phyloP scores from a whole-genome alignment of 148 eudicot genomes.

The Diospyros kaki region DNA sequence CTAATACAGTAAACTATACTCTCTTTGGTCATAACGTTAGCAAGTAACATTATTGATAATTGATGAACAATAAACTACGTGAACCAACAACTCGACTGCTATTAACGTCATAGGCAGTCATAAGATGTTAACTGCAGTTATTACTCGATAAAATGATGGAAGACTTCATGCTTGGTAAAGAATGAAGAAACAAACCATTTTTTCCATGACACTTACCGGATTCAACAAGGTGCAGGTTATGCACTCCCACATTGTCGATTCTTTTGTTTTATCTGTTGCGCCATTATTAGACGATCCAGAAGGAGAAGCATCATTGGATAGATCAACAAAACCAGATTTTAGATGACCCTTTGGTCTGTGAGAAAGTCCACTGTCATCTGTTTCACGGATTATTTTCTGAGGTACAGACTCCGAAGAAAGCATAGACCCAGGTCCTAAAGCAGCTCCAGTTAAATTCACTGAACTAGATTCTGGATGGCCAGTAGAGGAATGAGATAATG shows the following conservation, averaged over 20 bases:
- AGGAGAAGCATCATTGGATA: slow-evolving; percentile 23
- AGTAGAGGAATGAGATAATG: slow-evolving; percentile 13
- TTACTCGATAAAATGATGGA: background rate
- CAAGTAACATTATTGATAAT: background rate
- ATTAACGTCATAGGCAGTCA: no score
- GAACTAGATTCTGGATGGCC: slow-evolving; percentile 8
- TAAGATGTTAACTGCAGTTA: background rate
- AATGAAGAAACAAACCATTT: background rate
- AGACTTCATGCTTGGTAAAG: background rate
- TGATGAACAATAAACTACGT: background rate
- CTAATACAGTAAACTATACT: background rate
- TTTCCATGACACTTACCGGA: slow-evolving; percentile 46
- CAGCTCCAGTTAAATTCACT: slow-evolving; percentile 22
- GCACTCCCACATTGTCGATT: slow-evolving; percentile 61
- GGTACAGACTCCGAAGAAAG: slow-evolving; percentile 5
- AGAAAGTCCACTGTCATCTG: slow-evolving; percentile 18
- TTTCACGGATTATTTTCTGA: slow-evolving; percentile 22
- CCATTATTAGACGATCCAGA: slow-evolving; percentile 20
- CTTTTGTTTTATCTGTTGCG: slow-evolving; percentile 5
- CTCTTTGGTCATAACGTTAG: background rate
- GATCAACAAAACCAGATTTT: slow-evolving; percentile 13
- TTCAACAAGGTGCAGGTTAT: slow-evolving; percentile 75
- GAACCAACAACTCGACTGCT: background rate
- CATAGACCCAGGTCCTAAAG: slow-evolving; percentile 13
- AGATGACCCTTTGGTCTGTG: slow-evolving; percentile 10